phyloP scores from a whole-genome alignment of 225 moss, liverwort and hornwort genomes.

The Pleurozium schreberi region DNA sequence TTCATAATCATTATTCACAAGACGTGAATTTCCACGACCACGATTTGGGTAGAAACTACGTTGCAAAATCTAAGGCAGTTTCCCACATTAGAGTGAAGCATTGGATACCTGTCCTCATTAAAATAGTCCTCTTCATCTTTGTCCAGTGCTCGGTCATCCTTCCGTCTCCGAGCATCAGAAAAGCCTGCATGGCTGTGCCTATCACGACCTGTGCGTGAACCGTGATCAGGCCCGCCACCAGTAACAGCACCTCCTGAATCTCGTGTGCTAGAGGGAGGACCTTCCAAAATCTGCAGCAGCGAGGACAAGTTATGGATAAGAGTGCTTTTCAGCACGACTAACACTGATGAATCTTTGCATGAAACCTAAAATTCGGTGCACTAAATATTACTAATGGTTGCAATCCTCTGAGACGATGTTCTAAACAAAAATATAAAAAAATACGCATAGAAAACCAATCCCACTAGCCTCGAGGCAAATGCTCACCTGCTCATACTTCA shows the following conservation, averaged over 20 bases:
- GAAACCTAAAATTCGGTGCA: not conserved
- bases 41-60: not conserved
- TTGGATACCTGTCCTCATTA: conserved; percentile 73
- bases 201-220: conserved; percentile 52
- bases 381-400: not conserved
- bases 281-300: conserved; percentile 58
- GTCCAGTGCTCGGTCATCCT: conserved; percentile 89
- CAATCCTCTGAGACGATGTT: not conserved
- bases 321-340: not conserved
- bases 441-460: not conserved
- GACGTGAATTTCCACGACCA: not conserved
- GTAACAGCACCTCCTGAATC: conserved; percentile 43
- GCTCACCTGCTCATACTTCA: conserved; percentile 90
- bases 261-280: conserved; percentile 20
- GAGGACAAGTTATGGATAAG: not conserved
- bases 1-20: not conserved
- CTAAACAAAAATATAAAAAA: too few species aligned
- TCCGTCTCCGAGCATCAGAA: conserved; percentile 67
- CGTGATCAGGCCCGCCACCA: conserved; percentile 63
- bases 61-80: not conserved
- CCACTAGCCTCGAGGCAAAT: not conserved
- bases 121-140: conserved; percentile 99
- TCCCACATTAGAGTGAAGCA: not conserved
- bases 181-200: conserved; percentile 42
- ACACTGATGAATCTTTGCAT: not conserved